Conservation (phyloP, 1,284 basidiomycete genomes). For the Trametes versicolor region DNA sequence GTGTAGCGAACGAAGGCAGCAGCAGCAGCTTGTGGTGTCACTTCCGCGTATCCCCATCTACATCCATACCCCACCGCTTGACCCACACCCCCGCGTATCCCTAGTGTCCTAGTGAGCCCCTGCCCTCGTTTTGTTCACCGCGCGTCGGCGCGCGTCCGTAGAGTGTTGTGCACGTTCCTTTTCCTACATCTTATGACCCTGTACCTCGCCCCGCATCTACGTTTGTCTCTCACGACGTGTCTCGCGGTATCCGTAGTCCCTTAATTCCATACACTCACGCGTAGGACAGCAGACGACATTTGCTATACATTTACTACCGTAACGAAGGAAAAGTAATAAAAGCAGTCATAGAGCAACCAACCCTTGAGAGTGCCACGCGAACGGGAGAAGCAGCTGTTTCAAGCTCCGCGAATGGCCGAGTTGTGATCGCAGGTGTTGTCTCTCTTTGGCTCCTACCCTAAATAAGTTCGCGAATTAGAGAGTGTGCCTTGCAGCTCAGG, state of each 20-base stretch:
- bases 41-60: conserved; percentile 17
- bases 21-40: conserved; percentile 36
- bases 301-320: conserved; percentile 30
- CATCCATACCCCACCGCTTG: conserved; percentile 33
- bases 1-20: conserved; percentile 31
- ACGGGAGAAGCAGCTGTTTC: conserved; percentile 6
- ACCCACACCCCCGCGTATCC: conserved; percentile 25
- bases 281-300: conserved; percentile 33
- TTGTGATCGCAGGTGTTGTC: neutral
- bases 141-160: conserved; percentile 25
- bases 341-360: conserved; percentile 27
- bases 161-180: conserved; percentile 33
- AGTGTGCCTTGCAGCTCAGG: too few species aligned
- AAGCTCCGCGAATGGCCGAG: neutral
- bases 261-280: conserved; percentile 29
- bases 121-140: conserved; percentile 32
- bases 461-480: too few species aligned
- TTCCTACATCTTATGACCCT: conserved; percentile 29
- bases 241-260: conserved; percentile 21
- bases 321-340: conserved; percentile 33
- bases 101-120: conserved; percentile 25
- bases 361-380: neutral
- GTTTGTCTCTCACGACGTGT: conserved; percentile 24
- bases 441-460: neutral
- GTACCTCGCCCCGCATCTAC: conserved; percentile 22